Conservation (phyloP, 345 rosid genomes). For the Populus simonii region DNA sequence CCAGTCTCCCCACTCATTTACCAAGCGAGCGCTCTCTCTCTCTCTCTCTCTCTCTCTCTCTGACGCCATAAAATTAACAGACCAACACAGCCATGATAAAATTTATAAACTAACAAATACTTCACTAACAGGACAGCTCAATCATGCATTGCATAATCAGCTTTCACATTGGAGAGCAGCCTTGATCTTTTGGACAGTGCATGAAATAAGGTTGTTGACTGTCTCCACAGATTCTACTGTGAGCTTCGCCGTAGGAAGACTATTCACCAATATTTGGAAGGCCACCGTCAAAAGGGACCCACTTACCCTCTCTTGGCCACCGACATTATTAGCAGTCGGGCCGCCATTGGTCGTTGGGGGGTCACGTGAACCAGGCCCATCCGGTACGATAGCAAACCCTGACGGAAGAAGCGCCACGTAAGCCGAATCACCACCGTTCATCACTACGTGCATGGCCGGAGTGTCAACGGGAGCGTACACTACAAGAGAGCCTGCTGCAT, state of each 20-base stretch:
- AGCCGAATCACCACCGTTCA: constrained; percentile 96
- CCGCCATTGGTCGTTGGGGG: constrained; percentile 10
- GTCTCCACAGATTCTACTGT: constrained; percentile 97
- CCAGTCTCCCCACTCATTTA: not conserved
- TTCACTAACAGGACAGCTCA: not conserved
- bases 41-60: not conserved
- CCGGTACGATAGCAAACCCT: constrained; percentile 81
- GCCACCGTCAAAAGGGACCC: constrained; percentile 95
- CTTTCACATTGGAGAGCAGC: constrained; percentile 78
- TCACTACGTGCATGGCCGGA: constrained; percentile 89
- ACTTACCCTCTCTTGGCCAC: constrained; percentile 45
- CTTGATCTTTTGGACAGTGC: constrained; percentile 90
- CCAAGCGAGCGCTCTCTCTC: not conserved
- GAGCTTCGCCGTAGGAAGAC: constrained; percentile 87
- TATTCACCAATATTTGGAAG: constrained; percentile 91
- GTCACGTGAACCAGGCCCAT: constrained; percentile 49
- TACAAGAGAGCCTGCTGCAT: constrained; percentile 89
- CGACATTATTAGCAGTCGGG: constrained; percentile 20
- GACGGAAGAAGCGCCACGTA: constrained; percentile 93
- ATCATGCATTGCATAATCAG: constrained; percentile 25
- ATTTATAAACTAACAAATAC: not conserved
- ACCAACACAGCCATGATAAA: not conserved
- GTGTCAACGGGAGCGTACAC: constrained; percentile 99
- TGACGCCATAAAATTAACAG: not conserved
- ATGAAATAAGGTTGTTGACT: constrained; percentile 82